These are phyloP conservation scores for Leccinum huronense DNA, from an alignment of 1,284 basidiomycete species.

Conservation along the genomic window DNA sequence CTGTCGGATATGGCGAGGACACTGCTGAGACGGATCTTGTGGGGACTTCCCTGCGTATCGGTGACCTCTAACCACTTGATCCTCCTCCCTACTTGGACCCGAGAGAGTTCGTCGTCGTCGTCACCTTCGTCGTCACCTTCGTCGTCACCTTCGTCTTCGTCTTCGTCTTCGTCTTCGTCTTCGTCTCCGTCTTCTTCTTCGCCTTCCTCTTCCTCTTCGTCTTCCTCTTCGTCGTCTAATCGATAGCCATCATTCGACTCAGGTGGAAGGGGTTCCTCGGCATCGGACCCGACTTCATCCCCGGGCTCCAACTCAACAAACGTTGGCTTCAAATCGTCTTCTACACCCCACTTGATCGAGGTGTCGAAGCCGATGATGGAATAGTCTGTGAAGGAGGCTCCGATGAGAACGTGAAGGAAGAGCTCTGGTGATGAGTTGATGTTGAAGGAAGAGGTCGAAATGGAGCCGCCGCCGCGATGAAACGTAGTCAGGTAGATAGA, in stretches of 20 bases:
- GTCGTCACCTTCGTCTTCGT: too few relatives aligned
- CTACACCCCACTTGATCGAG: not conserved
- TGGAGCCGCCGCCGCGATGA: not conserved
- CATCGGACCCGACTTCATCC: not conserved
- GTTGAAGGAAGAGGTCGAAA: not conserved
- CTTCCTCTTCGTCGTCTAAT: too few relatives aligned
- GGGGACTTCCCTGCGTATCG: not conserved
- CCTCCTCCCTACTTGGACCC: not conserved
- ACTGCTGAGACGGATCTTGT: not conserved
- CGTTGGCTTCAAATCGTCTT: not conserved
- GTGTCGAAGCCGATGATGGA: not conserved
- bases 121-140: not conserved
- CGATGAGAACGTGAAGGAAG: not conserved
- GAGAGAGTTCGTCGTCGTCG: not conserved
- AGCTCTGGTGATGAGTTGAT: not conserved
- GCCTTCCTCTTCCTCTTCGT: too few relatives aligned
- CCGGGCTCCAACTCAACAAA: not conserved
- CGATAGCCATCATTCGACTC: too few relatives aligned
- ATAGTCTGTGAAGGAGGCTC: not conserved
- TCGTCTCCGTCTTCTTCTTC: too few relatives aligned
- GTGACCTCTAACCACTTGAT: not conserved
- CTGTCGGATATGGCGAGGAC: not conserved
- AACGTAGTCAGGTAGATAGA: not conserved
- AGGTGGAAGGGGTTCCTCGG: not conserved
- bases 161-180: too few relatives aligned